Conservation (phyloP, 257 asterid genomes). For the Solanum chiquidenum region DNA sequence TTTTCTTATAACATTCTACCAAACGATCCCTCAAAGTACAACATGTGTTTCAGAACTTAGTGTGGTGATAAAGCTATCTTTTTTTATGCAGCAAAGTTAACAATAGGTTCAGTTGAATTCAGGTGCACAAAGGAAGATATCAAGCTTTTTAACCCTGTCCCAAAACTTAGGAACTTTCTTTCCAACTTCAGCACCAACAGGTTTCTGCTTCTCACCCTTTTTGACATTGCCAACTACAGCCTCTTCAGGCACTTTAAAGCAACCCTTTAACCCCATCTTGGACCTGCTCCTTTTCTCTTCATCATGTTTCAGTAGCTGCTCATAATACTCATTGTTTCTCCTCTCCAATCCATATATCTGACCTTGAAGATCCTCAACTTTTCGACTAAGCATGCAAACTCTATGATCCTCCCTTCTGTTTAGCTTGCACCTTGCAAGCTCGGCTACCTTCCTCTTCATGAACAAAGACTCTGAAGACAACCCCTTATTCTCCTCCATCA, state of each 20-base stretch:
- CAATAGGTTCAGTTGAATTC: conserved; percentile 20
- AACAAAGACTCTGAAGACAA: conserved; percentile 61
- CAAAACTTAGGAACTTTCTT: conserved; percentile 31
- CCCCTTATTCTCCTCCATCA: conserved; percentile 78
- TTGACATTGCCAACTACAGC: conserved; percentile 13
- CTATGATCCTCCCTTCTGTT: conserved; percentile 79
- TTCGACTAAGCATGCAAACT: conserved; percentile 61
- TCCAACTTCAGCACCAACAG: conserved; percentile 1
- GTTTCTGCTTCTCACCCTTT: background rate
- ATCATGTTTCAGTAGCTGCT: conserved; percentile 39
- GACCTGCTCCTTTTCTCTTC: conserved; percentile 29
- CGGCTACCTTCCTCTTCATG: conserved; percentile 82
- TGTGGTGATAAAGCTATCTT: background rate
- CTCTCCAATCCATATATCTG: conserved; percentile 74
- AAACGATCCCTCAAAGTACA: background rate
- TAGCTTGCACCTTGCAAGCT: conserved; percentile 72
- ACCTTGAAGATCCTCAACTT: conserved; percentile 89
- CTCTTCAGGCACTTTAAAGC: conserved; percentile 24
- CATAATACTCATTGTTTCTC: conserved; percentile 72
- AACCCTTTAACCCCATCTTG: conserved; percentile 28
- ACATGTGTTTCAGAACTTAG: background rate
- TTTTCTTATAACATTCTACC: background rate
- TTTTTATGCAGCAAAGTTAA: background rate
- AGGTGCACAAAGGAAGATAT: conserved; percentile 51
- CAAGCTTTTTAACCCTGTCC: conserved; percentile 63